Evolutionary conservation across 2,329 filamentous ascomycete species (phyloP).

Genomic region (Diaporthe citriasiana): DNA sequence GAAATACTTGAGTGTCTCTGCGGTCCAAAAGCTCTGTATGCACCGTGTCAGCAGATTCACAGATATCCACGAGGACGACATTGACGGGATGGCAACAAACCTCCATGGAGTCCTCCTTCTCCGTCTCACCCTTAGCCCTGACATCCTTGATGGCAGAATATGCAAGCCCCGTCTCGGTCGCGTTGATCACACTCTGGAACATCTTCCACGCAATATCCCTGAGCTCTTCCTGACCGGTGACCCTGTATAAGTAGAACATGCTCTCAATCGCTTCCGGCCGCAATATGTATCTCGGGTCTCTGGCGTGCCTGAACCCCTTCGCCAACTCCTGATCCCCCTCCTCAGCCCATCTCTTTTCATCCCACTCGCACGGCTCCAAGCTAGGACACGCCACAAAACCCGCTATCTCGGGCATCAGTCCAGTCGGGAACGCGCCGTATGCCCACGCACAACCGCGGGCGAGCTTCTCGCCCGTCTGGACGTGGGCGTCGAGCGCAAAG

Average conservation of each 20-base stretch:
- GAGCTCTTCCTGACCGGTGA: slow-evolving; percentile 69
- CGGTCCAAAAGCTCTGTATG: slow-evolving; percentile 58
- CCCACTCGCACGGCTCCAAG: slow-evolving; percentile 50
- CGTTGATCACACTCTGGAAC: slow-evolving; percentile 67
- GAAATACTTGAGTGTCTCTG: slow-evolving; percentile 69
- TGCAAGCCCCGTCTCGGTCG: slow-evolving; percentile 64
- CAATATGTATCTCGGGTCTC: slow-evolving; percentile 63
- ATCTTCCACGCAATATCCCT: slow-evolving; percentile 74
- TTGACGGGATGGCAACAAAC: slow-evolving; percentile 19
- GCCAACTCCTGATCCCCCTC: slow-evolving; percentile 46
- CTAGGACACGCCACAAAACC: slow-evolving; percentile 55
- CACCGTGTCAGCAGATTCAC: not conserved
- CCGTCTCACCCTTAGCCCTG: slow-evolving; percentile 48
- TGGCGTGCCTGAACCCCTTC: slow-evolving; percentile 46
- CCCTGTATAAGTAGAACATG: slow-evolving; percentile 73
- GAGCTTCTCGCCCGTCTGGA: slow-evolving; percentile 58
- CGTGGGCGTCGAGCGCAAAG: slow-evolving; percentile 56
- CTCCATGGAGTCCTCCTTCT: slow-evolving; percentile 74
- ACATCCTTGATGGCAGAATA: slow-evolving; percentile 69
- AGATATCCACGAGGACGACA: accelerated
- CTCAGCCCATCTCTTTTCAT: slow-evolving; percentile 52
- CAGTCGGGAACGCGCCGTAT: slow-evolving; percentile 63
- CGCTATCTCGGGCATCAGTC: slow-evolving; percentile 69
- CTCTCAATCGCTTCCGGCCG: slow-evolving; percentile 77
- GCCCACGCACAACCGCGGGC: slow-evolving; percentile 66